These are phyloP conservation scores for Amylostereum areolatum DNA, from an alignment of 1,284 basidiomycete species.

Conservation along the genomic window DNA sequence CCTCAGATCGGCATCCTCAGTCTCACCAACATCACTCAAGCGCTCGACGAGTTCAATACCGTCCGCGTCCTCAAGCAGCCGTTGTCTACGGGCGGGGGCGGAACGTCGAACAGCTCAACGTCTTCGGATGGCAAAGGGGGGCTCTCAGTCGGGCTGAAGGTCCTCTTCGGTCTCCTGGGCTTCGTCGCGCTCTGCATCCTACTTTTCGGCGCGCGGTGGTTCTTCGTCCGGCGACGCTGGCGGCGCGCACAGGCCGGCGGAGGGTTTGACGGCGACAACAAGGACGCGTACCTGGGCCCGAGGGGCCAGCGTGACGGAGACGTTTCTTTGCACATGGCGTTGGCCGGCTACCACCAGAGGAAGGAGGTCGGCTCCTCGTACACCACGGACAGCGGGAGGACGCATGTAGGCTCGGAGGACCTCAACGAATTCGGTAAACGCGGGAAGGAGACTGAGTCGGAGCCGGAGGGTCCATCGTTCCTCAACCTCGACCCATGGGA, in stretches of 20 bases:
- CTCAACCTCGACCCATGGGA: slow-evolving; percentile 18
- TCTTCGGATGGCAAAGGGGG: slow-evolving; percentile 22
- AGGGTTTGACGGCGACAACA: slow-evolving; percentile 11
- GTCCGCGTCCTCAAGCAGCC: slow-evolving; percentile 60
- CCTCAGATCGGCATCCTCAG: slow-evolving; percentile 13
- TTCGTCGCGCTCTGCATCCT: slow-evolving; percentile 49
- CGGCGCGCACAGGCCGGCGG: slow-evolving; percentile 6
- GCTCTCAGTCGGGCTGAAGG: slow-evolving; percentile 50
- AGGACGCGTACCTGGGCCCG: slow-evolving; percentile 10
- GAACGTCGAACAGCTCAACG: slow-evolving; percentile 1
- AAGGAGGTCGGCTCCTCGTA: slow-evolving; percentile 21
- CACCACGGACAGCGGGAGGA: slow-evolving; percentile 28
- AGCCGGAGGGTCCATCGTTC: slow-evolving; percentile 10
- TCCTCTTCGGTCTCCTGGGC: slow-evolving; percentile 49
- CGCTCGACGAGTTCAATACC: slow-evolving; percentile 57
- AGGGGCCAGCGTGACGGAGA: slow-evolving; percentile 22
- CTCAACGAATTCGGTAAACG: slow-evolving; percentile 22
- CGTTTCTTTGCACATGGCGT: slow-evolving; percentile 24
- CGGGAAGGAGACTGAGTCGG: slow-evolving; percentile 7
- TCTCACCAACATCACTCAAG: slow-evolving; percentile 51
- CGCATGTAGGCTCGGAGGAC: slow-evolving; percentile 21
- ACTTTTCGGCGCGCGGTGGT: slow-evolving; percentile 50
- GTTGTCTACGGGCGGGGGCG: slow-evolving; percentile 19
- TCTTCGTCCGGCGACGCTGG: slow-evolving; percentile 30
- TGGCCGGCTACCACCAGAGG: slow-evolving; percentile 24